These are phyloP conservation scores for Vanilla planifolia DNA, from an alignment of 106 monocot species.

Conservation along the genomic window DNA sequence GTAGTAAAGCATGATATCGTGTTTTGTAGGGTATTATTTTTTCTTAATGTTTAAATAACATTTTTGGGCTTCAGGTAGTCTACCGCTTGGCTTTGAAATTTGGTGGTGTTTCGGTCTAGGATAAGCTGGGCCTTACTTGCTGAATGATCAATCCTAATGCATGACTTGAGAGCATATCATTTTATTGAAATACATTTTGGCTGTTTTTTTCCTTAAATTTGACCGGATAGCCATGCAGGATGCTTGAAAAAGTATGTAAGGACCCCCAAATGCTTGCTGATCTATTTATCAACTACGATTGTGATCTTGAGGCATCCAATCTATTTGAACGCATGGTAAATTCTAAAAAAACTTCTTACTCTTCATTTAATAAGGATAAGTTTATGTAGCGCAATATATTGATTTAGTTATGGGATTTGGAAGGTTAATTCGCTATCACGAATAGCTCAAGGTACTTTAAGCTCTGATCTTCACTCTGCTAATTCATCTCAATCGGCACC, in stretches of 20 bases:
- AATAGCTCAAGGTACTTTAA: slow-evolving; percentile 65
- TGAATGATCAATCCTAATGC: no score
- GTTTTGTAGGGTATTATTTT: no score
- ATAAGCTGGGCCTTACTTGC: no score
- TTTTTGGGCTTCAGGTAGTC: no score
- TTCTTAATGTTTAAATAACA: no score
- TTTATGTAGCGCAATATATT: not conserved
- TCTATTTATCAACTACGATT: slow-evolving; percentile 96
- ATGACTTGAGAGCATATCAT: no score
- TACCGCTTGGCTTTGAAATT: no score
- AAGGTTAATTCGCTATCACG: slow-evolving; percentile 88
- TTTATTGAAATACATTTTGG: no score
- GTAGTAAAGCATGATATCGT: no score
- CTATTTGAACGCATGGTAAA: slow-evolving; percentile 92
- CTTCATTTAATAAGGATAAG: not conserved
- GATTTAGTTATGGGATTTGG: not conserved
- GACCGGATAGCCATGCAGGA: slow-evolving; percentile 30
- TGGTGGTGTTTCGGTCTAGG: no score
- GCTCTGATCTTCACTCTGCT: slow-evolving; percentile 62
- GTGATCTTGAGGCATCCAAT: slow-evolving; percentile 92
- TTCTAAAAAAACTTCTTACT: not conserved
- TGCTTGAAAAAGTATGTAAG: slow-evolving; percentile 92
- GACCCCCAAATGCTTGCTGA: slow-evolving; percentile 99
- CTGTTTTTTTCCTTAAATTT: not conserved
- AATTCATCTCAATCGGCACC: slow-evolving; percentile 46